phyloP scores from a whole-genome alignment of 257 asterid genomes.

The Nicotiana otophora region DNA sequence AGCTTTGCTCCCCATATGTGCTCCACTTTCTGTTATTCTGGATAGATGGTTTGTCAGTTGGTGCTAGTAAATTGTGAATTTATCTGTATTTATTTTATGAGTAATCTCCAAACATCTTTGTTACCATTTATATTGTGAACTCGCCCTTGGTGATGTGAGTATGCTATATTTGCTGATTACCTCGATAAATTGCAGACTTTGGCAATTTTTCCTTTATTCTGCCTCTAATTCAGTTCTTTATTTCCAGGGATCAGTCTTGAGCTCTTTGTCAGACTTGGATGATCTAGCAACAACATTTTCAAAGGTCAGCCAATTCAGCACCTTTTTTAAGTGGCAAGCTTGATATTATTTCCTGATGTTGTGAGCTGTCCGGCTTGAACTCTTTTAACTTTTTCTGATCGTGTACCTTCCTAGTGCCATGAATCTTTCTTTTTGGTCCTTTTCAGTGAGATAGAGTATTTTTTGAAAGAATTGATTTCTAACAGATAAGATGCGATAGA shows the following conservation, averaged over 20 bases:
- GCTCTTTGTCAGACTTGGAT: conserved; percentile 75
- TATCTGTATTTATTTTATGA: not conserved
- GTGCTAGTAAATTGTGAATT: not conserved
- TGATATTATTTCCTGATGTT: not conserved
- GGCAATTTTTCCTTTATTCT: not conserved
- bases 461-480: not conserved
- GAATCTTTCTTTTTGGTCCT: not conserved
- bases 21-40: not conserved
- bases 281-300: conserved; percentile 92
- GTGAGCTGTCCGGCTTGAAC: not conserved
- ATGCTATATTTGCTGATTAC: not conserved
- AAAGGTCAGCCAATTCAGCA: conserved; percentile 45
- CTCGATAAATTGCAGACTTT: not conserved
- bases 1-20: not conserved
- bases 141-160: not conserved
- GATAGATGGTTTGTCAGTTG: not conserved
- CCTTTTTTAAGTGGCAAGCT: not conserved
- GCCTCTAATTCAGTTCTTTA: conserved; percentile 2
- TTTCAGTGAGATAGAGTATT: not conserved
- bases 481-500: not conserved
- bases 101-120: not conserved
- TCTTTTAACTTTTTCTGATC: not conserved
- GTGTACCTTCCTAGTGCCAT: not conserved
- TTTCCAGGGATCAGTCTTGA: conserved; percentile 71
- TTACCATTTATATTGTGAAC: not conserved